Percentiles rank a stretch among this genome's conserved stretches.
These are phyloP conservation scores for Geotrichum australiense DNA, from an alignment of 1,139 yeast species.

Conservation along the genomic window DNA sequence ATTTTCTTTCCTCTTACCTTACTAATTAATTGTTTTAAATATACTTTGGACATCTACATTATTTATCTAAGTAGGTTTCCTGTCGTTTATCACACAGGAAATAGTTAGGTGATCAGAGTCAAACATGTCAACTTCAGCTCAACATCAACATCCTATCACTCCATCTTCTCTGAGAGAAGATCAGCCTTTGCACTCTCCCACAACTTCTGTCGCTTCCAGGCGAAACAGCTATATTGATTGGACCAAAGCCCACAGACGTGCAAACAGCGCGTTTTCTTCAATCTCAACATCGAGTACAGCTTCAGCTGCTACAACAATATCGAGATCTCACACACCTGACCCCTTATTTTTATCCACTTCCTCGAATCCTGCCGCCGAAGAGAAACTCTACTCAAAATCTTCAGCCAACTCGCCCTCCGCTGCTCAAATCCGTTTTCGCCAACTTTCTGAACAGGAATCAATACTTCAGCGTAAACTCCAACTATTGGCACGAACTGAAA, in stretches of 20 bases:
- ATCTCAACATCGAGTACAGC: constrained; percentile 3
- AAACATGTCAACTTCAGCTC: no score
- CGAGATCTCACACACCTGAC: constrained; percentile 11
- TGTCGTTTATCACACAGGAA: no score
- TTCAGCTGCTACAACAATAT: constrained; percentile 7
- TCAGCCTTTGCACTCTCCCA: no score
- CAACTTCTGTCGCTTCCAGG: constrained; percentile 1
- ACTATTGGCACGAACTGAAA: constrained; percentile 31
- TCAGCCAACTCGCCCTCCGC: neutral
- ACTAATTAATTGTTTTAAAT: no score
- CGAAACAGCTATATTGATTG: constrained; percentile 4
- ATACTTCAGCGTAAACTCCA: constrained; percentile 29
- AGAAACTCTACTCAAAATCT: neutral
- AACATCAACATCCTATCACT: no score
- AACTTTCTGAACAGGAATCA: constrained; percentile 23
- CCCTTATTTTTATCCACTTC: neutral
- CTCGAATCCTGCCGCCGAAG: constrained; percentile 1
- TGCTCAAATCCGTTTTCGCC: constrained; percentile 1
- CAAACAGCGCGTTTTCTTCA: constrained; percentile 10
- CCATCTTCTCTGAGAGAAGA: no score
- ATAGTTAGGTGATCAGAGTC: no score
- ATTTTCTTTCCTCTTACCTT: no score
- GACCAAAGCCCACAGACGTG: constrained; percentile 6
- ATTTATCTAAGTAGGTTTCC: no score
- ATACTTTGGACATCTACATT: no score